A percentile compares a stretch with the other conserved stretches of the same genome.
These are phyloP conservation scores for Acrocalymma vagum DNA, from an alignment of 2,329 filamentous ascomycete species.

Conservation along the genomic window DNA sequence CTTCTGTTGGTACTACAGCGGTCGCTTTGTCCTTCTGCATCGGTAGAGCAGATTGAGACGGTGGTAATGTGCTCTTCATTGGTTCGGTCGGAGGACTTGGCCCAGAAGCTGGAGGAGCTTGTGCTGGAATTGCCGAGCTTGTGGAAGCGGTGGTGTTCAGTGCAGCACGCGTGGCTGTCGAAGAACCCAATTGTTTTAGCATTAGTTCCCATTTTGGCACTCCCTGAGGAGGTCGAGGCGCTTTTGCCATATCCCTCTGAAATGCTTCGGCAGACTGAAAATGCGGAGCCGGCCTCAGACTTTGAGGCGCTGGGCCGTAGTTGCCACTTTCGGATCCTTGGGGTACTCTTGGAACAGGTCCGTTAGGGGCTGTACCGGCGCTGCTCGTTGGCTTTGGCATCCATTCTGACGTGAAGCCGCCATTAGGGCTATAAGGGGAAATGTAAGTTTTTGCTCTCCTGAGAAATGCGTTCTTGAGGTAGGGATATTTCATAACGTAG, in stretches of 20 bases:
- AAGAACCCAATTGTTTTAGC: conserved; percentile 40
- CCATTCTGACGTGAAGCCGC: conserved; percentile 52
- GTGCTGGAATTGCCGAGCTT: conserved; percentile 8
- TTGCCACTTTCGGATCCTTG: conserved; percentile 20
- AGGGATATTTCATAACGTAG: conserved; percentile 55
- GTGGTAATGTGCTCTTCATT: conserved; percentile 11
- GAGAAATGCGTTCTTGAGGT: conserved; percentile 55
- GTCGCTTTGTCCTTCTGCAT: conserved; percentile 24
- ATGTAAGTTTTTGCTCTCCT: conserved; percentile 56
- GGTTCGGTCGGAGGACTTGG: conserved; percentile 21
- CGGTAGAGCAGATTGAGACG: conserved; percentile 9
- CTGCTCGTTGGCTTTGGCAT: conserved; percentile 35
- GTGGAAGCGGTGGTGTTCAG: neutral
- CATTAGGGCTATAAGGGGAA: conserved; percentile 55
- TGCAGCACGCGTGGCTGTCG: conserved; percentile 17
- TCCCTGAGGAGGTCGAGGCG: conserved; percentile 25
- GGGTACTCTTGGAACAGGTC: conserved; percentile 13
- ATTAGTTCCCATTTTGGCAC: conserved; percentile 44
- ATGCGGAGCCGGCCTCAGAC: conserved; percentile 42
- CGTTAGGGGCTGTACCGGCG: conserved; percentile 15
- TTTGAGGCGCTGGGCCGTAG: conserved; percentile 17
- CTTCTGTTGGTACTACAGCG: conserved; percentile 22
- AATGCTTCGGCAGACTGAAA: conserved; percentile 57
- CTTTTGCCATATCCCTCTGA: conserved; percentile 47
- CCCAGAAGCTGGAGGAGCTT: conserved; percentile 26